Evolutionary conservation across 2,329 filamentous ascomycete species (phyloP).

Genomic region (Lachnellula suecica): DNA sequence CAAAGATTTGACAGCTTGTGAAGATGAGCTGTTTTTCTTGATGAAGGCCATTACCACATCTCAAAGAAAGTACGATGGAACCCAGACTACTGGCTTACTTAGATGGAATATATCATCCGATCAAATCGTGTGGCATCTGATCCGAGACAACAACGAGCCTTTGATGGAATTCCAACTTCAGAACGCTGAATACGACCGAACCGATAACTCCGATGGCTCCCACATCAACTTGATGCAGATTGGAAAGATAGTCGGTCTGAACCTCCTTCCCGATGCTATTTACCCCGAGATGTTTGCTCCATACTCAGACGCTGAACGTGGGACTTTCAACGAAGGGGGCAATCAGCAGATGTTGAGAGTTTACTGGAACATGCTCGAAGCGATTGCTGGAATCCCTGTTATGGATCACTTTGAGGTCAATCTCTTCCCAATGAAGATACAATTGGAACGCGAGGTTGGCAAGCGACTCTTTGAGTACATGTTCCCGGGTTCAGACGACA

Average conservation of each 20-base stretch:
- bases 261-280: conserved; percentile 83
- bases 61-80: conserved; percentile 78
- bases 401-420: conserved; percentile 97
- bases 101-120: conserved; percentile 92
- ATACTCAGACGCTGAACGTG: conserved; percentile 69
- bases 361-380: conserved; percentile 97
- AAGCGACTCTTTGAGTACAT: conserved; percentile 96
- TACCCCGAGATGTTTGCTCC: conserved; percentile 97
- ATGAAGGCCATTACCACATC: conserved; percentile 99
- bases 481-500: conserved; percentile 72
- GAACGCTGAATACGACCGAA: conserved; percentile 89
- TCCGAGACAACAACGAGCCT: conserved; percentile 82
- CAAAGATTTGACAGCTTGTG: conserved; percentile 81
- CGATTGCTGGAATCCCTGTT: conserved; percentile 94
- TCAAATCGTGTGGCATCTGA: conserved; percentile 96
- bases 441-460: conserved; percentile 88
- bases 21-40: conserved; percentile 98
- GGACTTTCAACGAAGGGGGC: conserved; percentile 49
- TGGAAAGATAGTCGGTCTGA: conserved; percentile 83
- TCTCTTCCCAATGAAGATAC: conserved; percentile 88
- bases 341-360: conserved; percentile 86
- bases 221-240: conserved; percentile 92
- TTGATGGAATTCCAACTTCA: conserved; percentile 91
- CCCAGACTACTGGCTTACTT: conserved; percentile 75
- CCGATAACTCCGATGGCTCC: conserved; percentile 94